Evolutionary conservation across 2,329 filamentous ascomycete genomes (phyloP).

Genomic region (Aspergillus thermomutatus): DNA sequence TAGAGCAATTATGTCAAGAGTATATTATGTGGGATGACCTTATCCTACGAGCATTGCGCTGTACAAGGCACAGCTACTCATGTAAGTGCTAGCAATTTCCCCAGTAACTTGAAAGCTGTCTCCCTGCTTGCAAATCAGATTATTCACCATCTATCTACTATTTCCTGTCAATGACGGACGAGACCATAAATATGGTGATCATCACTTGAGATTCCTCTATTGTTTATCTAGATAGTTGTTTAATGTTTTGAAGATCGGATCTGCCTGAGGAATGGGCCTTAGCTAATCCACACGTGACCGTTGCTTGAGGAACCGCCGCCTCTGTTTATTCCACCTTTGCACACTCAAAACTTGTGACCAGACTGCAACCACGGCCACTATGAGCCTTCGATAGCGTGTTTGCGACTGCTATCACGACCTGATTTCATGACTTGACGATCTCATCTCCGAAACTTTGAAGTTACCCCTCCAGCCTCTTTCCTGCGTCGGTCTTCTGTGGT

Average conservation of each 20-base stretch:
- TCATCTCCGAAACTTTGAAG: neutral
- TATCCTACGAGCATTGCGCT: neutral
- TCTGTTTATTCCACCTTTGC: constrained; percentile 39
- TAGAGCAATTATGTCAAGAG: neutral
- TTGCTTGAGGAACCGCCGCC: constrained; percentile 41
- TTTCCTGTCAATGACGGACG: neutral
- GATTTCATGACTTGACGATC: constrained; percentile 10
- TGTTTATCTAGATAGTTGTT: no score
- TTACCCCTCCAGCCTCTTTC: neutral
- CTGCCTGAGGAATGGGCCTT: constrained; percentile 19
- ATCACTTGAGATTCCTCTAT: neutral
- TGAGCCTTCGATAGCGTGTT: constrained; percentile 18
- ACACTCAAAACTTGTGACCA: constrained; percentile 10
- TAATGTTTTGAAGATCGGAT: neutral
- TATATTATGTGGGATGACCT: neutral
- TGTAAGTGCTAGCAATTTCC: neutral
- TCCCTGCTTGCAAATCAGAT: neutral
- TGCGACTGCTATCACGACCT: constrained; percentile 6
- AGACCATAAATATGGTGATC: neutral
- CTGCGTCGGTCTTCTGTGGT: constrained; percentile 3
- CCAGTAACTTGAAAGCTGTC: neutral
- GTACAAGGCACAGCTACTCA: neutral
- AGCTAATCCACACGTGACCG: constrained; percentile 34
- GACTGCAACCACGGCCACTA: constrained; percentile 18
- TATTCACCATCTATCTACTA: neutral